phyloP scores from a whole-genome alignment of 2,329 filamentous ascomycete genomes.

The Aspergillus jensenii region DNA sequence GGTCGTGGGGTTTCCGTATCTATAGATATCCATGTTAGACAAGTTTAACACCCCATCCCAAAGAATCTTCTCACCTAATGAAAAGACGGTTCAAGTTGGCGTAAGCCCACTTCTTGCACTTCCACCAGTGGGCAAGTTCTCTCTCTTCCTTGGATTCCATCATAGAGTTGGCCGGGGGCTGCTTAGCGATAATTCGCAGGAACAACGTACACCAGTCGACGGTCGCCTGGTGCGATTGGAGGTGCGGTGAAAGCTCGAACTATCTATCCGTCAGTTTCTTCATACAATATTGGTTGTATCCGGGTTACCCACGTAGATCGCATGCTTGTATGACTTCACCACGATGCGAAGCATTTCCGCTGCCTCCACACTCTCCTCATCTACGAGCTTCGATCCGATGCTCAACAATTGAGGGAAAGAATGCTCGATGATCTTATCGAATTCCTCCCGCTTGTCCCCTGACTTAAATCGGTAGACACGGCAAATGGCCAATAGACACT shows the following conservation, averaged over 20 bases:
- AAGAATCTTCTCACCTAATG: slow-evolving; percentile 64
- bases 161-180: slow-evolving; percentile 76
- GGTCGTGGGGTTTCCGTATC: slow-evolving; percentile 83
- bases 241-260: slow-evolving; percentile 79
- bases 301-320: slow-evolving; percentile 74
- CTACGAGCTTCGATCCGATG: slow-evolving; percentile 85
- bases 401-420: slow-evolving; percentile 84
- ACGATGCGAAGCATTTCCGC: slow-evolving; percentile 95
- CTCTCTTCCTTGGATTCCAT: slow-evolving; percentile 77
- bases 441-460: slow-evolving; percentile 77
- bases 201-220: slow-evolving; percentile 97
- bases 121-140: slow-evolving; percentile 98
- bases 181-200: slow-evolving; percentile 82
- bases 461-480: slow-evolving; percentile 93
- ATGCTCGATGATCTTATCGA: slow-evolving; percentile 89
- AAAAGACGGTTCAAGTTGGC: slow-evolving; percentile 96
- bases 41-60: slow-evolving; percentile 1
- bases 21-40: slow-evolving; percentile 36
- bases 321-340: slow-evolving; percentile 96
- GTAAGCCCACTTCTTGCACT: slow-evolving; percentile 99
- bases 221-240: slow-evolving; percentile 79
- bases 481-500: slow-evolving; percentile 92
- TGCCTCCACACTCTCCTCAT: slow-evolving; percentile 89
- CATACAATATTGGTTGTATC: neutral
- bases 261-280: slow-evolving; percentile 45